A percentile compares a stretch with the other conserved stretches of the same genome.
phyloP scores from a whole-genome alignment of 169 alveolate species.

The Plasmodium vivax region DNA sequence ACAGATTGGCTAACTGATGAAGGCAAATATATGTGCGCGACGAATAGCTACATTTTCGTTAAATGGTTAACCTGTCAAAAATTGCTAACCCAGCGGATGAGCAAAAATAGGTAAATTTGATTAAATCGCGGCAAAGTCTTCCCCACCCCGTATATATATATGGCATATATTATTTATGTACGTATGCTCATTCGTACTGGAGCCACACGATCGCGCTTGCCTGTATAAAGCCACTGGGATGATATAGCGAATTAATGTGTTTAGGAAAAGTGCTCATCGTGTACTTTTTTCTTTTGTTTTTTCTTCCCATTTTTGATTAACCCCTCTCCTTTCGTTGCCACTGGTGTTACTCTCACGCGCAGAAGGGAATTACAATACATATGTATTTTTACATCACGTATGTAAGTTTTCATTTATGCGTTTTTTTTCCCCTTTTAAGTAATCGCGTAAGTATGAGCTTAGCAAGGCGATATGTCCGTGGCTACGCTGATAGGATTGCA shows the following conservation, averaged over 20 bases:
- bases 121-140: background rate
- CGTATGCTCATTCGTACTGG: background rate
- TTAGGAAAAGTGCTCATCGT: background rate
- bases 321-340: background rate
- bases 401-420: background rate
- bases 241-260: background rate
- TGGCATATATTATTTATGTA: background rate
- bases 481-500: background rate
- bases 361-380: background rate
- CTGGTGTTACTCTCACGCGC: background rate
- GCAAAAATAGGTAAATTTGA: background rate
- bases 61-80: background rate
- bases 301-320: background rate
- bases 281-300: background rate
- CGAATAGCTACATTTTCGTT: background rate
- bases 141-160: background rate
- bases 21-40: background rate
- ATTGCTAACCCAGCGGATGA: background rate
- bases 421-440: background rate
- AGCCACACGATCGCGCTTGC: background rate
- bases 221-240: background rate
- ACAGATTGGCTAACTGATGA: background rate
- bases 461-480: background rate
- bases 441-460: background rate
- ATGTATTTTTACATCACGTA: background rate